Base-by-base conservation (phyloP, 23 red algal genomes). In the Agarophyton chilense region DNA sequence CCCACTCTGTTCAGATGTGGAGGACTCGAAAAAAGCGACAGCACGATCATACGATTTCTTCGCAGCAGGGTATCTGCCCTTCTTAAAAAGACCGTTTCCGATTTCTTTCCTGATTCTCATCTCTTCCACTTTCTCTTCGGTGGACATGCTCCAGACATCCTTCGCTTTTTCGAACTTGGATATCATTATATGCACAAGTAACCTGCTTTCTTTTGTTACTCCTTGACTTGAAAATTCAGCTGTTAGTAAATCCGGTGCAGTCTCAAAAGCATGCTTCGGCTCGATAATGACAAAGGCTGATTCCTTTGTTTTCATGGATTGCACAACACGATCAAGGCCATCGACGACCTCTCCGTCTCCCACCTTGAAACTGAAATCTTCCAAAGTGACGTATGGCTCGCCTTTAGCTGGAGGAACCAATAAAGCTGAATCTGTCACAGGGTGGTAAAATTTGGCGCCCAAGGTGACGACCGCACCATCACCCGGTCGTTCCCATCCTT, bases 401-500 rank as follows among this genome's bases (percentile, higher is more conserved):
- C 64, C 78, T 55, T 71, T 74, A 52, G 90, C 84, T 33, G 84
- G 79, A 67, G 83, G 73, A 22, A 78, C 85, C 21, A 89, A 29
- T 21, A 89, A 72, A 32, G 24, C 36, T 8, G 79, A 86, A 22
- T 88, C 76, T 35, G 46, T 63, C 64, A 47, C 83, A 4, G 86
- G 61, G 1, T 73, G 57, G 47, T 29, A 67, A 47, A 92, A 84
- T 17, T 90, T 88, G 16, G 75, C 80, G 0, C 33, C 31, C 55
- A 77, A 47, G 25, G 73, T 71, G 32, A 98, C 77, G 26, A 79
- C 38, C 46, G 78, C 40, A 13, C 92, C 87, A 36, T 98, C 96
- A 75, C 93, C 90, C 18, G 96, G 96, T 38, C 90, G 81, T 45
- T 98, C 96, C 96, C 96, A 98, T 1, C 96, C 96, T 40, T 98